These are phyloP conservation scores for Candida orba DNA, from an alignment of 805 yeast genomes.

Conservation along the genomic window DNA sequence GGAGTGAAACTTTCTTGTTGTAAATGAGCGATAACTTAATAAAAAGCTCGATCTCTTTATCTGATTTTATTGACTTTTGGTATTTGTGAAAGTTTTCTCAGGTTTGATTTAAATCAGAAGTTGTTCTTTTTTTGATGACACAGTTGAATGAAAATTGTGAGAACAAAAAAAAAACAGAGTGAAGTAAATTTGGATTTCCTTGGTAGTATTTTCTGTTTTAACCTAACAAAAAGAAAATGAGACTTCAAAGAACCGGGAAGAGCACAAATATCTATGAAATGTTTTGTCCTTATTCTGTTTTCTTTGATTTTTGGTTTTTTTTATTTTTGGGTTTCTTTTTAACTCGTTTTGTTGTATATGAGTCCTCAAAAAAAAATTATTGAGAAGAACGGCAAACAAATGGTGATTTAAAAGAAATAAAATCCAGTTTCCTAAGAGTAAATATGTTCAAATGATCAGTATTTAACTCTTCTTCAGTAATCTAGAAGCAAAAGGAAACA, in stretches of 20 bases:
- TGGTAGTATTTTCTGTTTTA: no score
- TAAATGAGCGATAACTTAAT: slow-evolving; percentile 32
- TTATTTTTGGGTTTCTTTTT: not conserved
- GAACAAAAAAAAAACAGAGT: not conserved
- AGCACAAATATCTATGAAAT: not conserved
- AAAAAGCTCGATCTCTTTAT: slow-evolving; percentile 31
- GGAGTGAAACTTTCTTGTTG: not conserved
- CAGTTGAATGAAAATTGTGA: no score
- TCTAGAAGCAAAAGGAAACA: slow-evolving; percentile 6
- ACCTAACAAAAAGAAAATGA: not conserved
- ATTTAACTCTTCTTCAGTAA: slow-evolving; percentile 5
- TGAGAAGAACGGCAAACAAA: slow-evolving; percentile 2
- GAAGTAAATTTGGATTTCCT: not conserved
- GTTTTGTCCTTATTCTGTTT: no score
- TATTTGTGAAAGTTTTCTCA: not conserved
- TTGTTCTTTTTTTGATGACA: not conserved
- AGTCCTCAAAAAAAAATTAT: not conserved
- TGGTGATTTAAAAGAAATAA: slow-evolving; percentile 3
- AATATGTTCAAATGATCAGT: slow-evolving; percentile 5
- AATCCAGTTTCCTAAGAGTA: slow-evolving; percentile 21
- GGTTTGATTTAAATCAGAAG: not conserved
- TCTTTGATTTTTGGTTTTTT: not conserved
- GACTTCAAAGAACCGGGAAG: slow-evolving; percentile 1
- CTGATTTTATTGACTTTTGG: not conserved
- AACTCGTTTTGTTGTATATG: slow-evolving; percentile 1